Conservation (phyloP, 2,329 filamentous ascomycete genomes). For the Talaromyces sp. region DNA sequence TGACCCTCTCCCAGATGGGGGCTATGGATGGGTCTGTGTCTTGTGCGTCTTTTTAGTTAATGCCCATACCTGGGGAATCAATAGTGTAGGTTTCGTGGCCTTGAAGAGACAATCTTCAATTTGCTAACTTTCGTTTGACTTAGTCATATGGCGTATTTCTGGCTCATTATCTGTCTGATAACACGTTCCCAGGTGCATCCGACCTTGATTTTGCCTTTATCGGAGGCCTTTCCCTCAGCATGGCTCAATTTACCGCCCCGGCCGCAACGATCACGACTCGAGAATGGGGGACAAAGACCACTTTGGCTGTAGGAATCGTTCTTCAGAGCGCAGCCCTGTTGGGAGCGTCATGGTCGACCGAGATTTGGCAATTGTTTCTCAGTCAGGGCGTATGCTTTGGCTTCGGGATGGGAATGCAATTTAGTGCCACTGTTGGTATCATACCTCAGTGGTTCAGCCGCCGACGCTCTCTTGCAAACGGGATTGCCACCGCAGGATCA, state of each 20-base stretch:
- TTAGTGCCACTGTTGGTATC: slow-evolving; percentile 56
- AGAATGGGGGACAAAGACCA: slow-evolving; percentile 51
- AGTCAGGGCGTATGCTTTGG: slow-evolving; percentile 61
- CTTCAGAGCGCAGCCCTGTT: slow-evolving; percentile 55
- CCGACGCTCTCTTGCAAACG: slow-evolving; percentile 57
- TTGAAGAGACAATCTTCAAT: background rate
- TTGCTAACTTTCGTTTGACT: slow-evolving; percentile 21
- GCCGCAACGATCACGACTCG: slow-evolving; percentile 54
- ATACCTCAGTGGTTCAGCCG: slow-evolving; percentile 61
- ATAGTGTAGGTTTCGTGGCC: slow-evolving; percentile 47
- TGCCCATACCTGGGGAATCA: slow-evolving; percentile 72
- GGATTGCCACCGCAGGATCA: slow-evolving; percentile 56
- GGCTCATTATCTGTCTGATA: slow-evolving; percentile 54
- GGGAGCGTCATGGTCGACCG: slow-evolving; percentile 46
- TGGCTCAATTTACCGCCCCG: slow-evolving; percentile 56
- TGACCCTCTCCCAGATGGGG: slow-evolving; percentile 48
- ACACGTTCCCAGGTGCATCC: slow-evolving; percentile 54
- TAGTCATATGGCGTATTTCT: slow-evolving; percentile 57
- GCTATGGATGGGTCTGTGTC: slow-evolving; percentile 63
- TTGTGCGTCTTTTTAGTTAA: slow-evolving; percentile 57
- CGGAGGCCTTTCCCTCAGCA: slow-evolving; percentile 58
- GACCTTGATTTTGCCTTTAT: slow-evolving; percentile 58
- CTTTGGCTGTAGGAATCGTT: slow-evolving; percentile 55
- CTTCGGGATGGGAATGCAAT: slow-evolving; percentile 61
- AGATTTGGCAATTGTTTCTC: slow-evolving; percentile 60